Evolutionary conservation across 805 yeast genomes (phyloP).

Genomic region (Candida broadrunensis): DNA sequence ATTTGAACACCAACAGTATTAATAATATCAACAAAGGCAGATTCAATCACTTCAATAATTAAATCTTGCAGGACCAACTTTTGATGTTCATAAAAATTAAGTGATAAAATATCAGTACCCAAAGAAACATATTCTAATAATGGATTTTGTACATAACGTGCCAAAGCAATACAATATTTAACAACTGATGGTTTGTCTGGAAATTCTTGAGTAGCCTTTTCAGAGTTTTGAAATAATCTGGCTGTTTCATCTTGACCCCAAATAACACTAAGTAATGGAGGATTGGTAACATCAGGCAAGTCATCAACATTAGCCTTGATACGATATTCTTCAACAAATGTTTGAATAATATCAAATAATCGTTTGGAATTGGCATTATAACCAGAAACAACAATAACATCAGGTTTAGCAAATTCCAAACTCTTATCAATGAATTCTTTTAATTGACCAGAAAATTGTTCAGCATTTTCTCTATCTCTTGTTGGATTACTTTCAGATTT

Average conservation of each 20-base stretch:
- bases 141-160: slow-evolving; percentile 93
- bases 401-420: slow-evolving; percentile 58
- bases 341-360: slow-evolving; percentile 53
- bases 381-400: slow-evolving; percentile 88
- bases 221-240: slow-evolving; percentile 77
- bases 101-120: slow-evolving; percentile 67
- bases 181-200: slow-evolving; percentile 80
- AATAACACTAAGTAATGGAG: slow-evolving; percentile 63
- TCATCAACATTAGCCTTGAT: slow-evolving; percentile 51
- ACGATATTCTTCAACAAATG: slow-evolving; percentile 55
- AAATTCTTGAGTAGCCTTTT: slow-evolving; percentile 71
- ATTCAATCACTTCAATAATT: slow-evolving; percentile 64
- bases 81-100: slow-evolving; percentile 73
- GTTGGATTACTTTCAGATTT: slow-evolving; percentile 75
- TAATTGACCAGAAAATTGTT: slow-evolving; percentile 58
- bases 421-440: slow-evolving; percentile 61
- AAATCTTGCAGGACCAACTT: slow-evolving; percentile 61
- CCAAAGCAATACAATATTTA: slow-evolving; percentile 84
- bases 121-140: slow-evolving; percentile 81
- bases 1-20: slow-evolving; percentile 92
- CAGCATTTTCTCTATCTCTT: slow-evolving; percentile 41
- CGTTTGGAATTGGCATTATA: slow-evolving; percentile 70
- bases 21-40: slow-evolving; percentile 84
- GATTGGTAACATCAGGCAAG: slow-evolving; percentile 28
- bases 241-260: slow-evolving; percentile 96